Conservation (phyloP, 2,329 filamentous ascomycete species). For the Aureobasidium sp. region DNA sequence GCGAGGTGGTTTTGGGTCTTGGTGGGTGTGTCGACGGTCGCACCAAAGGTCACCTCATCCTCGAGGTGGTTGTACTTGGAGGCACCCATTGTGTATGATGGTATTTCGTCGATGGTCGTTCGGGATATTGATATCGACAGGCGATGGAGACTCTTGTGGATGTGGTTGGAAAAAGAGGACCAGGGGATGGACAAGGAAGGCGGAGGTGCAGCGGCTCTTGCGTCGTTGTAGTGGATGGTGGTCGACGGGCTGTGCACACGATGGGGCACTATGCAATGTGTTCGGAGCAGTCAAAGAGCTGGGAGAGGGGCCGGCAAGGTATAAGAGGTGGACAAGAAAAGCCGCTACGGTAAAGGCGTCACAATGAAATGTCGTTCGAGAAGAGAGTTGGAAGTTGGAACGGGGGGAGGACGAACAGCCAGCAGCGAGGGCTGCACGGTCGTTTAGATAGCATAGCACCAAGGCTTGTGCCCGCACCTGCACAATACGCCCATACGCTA, state of each 20-base stretch:
- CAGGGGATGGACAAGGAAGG: not conserved
- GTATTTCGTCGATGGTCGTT: not conserved
- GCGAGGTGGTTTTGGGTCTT: conserved; percentile 21
- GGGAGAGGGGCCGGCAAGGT: not conserved
- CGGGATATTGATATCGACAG: conserved; percentile 7
- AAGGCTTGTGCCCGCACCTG: not conserved
- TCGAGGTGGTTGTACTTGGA: conserved; percentile 13
- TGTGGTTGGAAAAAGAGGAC: conserved; percentile 1
- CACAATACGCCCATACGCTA: not conserved
- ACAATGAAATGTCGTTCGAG: not conserved
- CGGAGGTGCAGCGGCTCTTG: not conserved
- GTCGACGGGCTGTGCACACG: not conserved
- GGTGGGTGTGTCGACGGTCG: conserved; percentile 23
- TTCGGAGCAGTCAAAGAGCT: not conserved
- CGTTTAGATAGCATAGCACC: conserved; percentile 8
- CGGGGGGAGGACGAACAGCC: not conserved
- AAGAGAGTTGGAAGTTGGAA: conserved; percentile 1
- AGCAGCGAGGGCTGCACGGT: conserved; percentile 3
- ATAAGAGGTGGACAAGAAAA: conserved; percentile 10
- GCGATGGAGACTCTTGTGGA: not conserved
- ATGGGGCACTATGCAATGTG: not conserved
- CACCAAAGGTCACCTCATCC: conserved; percentile 34
- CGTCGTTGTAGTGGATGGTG: not conserved
- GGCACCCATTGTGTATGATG: conserved; percentile 7
- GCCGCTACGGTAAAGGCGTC: conserved; percentile 5